A percentile compares a stretch with the other conserved stretches of the same genome.
These are phyloP conservation scores for Bremia lactucae DNA, from an alignment of 352 stramenopile genomes.

Conservation along the genomic window DNA sequence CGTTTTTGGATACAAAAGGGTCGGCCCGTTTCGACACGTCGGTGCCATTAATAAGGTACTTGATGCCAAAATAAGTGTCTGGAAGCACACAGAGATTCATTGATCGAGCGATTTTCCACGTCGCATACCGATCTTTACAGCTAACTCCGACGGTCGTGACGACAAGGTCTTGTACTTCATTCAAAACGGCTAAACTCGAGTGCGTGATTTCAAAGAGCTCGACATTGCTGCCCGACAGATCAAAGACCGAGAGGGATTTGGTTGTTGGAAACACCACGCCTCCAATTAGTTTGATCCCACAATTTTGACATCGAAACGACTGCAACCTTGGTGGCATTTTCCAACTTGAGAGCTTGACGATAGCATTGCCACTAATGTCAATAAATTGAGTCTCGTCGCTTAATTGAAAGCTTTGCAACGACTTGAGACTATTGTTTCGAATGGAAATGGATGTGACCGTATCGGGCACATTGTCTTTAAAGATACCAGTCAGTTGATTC, in stretches of 20 bases:
- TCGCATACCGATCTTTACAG: slow-evolving; percentile 20
- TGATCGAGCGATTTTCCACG: slow-evolving; percentile 7
- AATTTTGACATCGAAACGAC: slow-evolving; percentile 24
- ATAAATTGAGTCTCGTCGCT: slow-evolving; percentile 10
- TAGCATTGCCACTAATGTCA: slow-evolving; percentile 26
- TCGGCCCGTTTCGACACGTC: slow-evolving; percentile 1
- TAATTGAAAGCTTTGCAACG: slow-evolving; percentile 18
- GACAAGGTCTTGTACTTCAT: slow-evolving; percentile 17
- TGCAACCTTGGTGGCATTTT: slow-evolving; percentile 22
- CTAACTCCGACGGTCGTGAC: slow-evolving; percentile 16
- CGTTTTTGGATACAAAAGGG: background rate
- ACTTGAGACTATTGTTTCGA: slow-evolving; percentile 27
- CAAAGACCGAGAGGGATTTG: slow-evolving; percentile 18
- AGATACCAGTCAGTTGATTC: slow-evolving; percentile 11
- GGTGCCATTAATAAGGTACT: slow-evolving; percentile 14
- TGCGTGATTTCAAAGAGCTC: slow-evolving; percentile 23
- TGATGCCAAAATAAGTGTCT: slow-evolving; percentile 19
- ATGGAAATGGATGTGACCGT: slow-evolving; percentile 23
- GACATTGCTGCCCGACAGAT: slow-evolving; percentile 22
- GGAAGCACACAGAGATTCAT: slow-evolving; percentile 25
- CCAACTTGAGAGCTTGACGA: slow-evolving; percentile 15
- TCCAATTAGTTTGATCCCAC: slow-evolving; percentile 16
- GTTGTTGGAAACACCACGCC: slow-evolving; percentile 18
- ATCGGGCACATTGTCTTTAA: slow-evolving; percentile 8
- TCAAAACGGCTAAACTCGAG: slow-evolving; percentile 19